Conservation (phyloP, 495 filamentous ascomycete genomes). For the Penicillium parvum region DNA sequence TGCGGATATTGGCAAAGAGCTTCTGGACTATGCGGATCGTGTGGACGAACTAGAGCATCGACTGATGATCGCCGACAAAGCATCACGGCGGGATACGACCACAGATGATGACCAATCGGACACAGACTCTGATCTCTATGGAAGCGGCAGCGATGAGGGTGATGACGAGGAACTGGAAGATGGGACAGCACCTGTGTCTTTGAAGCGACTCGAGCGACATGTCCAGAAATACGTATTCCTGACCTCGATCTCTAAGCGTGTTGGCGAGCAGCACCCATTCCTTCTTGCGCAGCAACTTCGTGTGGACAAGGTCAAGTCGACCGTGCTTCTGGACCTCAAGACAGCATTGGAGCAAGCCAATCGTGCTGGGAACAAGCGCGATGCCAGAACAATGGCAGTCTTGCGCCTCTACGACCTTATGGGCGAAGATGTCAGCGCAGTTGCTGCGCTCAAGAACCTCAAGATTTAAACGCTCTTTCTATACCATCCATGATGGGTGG, state of each 20-base stretch:
- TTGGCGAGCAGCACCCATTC: conserved; percentile 63
- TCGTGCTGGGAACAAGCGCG: conserved; percentile 47
- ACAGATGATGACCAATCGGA: conserved; percentile 23
- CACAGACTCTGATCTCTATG: conserved; percentile 35
- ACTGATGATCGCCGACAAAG: conserved; percentile 50
- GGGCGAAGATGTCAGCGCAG: conserved; percentile 67
- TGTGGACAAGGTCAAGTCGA: conserved; percentile 61
- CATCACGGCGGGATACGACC: conserved; percentile 5
- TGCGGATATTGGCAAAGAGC: conserved; percentile 56
- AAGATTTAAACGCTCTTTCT: conserved; percentile 39
- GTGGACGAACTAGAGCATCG: conserved; percentile 70
- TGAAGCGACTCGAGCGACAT: conserved; percentile 52
- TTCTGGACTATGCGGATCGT: conserved; percentile 67
- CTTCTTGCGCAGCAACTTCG: conserved; percentile 53
- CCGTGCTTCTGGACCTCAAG: conserved; percentile 76
- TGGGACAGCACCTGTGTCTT: conserved; percentile 38
- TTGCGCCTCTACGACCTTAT: conserved; percentile 74
- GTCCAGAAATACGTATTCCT: conserved; percentile 55
- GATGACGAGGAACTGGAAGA: conserved; percentile 47
- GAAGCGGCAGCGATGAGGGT: conserved; percentile 52
- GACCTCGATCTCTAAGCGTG: conserved; percentile 43
- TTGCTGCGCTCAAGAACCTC: conserved; percentile 58
- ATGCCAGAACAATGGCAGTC: conserved; percentile 59
- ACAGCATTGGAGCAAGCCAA: conserved; percentile 72
- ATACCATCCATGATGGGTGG: background rate